phyloP scores from a whole-genome alignment of 1,139 yeast genomes.

The Geotrichum fermentans region DNA sequence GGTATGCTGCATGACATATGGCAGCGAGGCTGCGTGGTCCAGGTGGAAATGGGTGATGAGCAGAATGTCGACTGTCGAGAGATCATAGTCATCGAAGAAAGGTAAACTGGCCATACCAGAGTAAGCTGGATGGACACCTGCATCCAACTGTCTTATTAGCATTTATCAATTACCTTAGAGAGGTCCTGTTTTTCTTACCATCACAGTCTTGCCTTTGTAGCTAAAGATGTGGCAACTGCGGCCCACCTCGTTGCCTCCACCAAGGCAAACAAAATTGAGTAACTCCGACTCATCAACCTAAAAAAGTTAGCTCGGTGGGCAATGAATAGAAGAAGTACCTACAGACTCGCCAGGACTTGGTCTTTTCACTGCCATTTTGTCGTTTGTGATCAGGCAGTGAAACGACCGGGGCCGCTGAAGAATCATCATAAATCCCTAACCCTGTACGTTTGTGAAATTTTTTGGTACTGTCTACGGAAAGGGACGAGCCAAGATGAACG shows the following conservation, averaged over 20 bases:
- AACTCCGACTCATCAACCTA: conserved; percentile 31
- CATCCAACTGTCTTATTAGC: conserved; percentile 50
- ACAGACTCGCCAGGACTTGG: conserved; percentile 23
- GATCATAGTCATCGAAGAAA: conserved; percentile 89
- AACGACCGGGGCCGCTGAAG: too few relatives aligned
- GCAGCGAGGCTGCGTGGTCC: conserved; percentile 96
- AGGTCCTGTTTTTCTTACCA: too few relatives aligned
- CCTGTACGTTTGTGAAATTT: conserved; percentile 2
- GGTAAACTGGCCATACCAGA: conserved; percentile 89
- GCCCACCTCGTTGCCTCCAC: conserved; percentile 99
- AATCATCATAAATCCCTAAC: too few relatives aligned
- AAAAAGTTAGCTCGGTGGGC: too few relatives aligned
- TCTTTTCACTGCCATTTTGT: conserved; percentile 23
- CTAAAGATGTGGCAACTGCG: conserved; percentile 90
- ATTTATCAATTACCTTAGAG: conserved; percentile 6
- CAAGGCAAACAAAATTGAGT: conserved; percentile 80
- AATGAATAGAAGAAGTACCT: conserved; percentile 7
- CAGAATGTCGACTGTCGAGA: conserved; percentile 78
- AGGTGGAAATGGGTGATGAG: conserved; percentile 91
- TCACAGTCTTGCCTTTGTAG: conserved; percentile 91
- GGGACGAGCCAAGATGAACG: too few relatives aligned
- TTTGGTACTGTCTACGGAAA: too few relatives aligned
- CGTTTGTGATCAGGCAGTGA: too few relatives aligned
- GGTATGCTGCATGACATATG: conserved; percentile 97
- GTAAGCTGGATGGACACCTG: conserved; percentile 96